These are phyloP conservation scores for Fennellomyces sp. DNA, from an alignment of 371 early-diverging fungal genomes.

Conservation along the genomic window DNA sequence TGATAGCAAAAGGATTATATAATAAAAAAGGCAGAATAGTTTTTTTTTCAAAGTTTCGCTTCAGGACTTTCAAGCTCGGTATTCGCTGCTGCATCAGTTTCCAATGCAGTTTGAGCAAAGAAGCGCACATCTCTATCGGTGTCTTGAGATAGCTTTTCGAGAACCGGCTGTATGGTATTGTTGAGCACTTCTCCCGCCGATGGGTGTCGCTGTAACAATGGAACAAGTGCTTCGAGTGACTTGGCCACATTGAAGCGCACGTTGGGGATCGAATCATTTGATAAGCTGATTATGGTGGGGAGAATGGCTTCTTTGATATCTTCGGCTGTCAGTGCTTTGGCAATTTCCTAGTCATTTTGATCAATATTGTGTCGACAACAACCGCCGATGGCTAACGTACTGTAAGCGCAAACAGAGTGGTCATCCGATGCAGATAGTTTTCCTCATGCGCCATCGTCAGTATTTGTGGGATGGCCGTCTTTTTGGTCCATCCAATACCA, in stretches of 20 bases:
- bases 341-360: too few species aligned
- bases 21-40: background rate
- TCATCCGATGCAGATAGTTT: slow-evolving; percentile 96
- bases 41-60: slow-evolving; percentile 5
- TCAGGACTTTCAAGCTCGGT: background rate
- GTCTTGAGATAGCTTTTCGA: slow-evolving; percentile 85
- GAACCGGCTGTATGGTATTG: slow-evolving; percentile 74
- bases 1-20: background rate
- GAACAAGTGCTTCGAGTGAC: slow-evolving; percentile 82
- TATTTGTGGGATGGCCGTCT: slow-evolving; percentile 91
- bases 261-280: slow-evolving; percentile 95
- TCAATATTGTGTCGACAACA: too few species aligned
- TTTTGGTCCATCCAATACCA: slow-evolving; percentile 95
- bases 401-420: slow-evolving; percentile 91
- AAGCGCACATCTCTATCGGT: slow-evolving; percentile 91
- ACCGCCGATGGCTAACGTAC: slow-evolving; percentile 60
- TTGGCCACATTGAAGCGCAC: slow-evolving; percentile 99
- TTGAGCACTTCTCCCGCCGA: slow-evolving; percentile 64
- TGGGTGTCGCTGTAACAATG: slow-evolving; percentile 67
- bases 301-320: slow-evolving; percentile 88
- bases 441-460: slow-evolving; percentile 83
- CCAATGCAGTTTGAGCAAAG: slow-evolving; percentile 84
- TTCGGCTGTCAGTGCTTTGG: slow-evolving; percentile 83
- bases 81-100: slow-evolving; percentile 12
- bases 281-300: slow-evolving; percentile 86